phyloP scores from a whole-genome alignment of 1,284 basidiomycete species.

The Malassezia arunalokei region DNA sequence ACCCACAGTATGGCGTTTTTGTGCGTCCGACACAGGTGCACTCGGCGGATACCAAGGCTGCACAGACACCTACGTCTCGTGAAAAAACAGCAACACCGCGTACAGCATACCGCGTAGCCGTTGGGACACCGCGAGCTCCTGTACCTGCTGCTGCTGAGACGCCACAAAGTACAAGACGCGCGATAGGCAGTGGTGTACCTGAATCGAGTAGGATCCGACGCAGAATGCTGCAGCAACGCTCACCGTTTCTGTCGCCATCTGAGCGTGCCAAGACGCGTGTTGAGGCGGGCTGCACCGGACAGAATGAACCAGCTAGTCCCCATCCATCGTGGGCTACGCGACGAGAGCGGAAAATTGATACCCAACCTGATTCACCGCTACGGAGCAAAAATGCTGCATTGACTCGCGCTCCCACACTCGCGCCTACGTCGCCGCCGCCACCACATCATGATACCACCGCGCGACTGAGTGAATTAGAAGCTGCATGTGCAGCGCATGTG shows the following conservation, averaged over 20 bases:
- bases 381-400: background rate
- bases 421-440: background rate
- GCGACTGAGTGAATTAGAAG: background rate
- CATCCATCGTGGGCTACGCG: no score
- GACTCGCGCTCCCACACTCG: background rate
- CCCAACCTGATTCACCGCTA: background rate
- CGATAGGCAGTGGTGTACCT: background rate
- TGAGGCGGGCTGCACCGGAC: background rate
- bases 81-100: no score
- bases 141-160: background rate
- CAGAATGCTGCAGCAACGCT: background rate
- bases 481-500: background rate
- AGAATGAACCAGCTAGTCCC: background rate
- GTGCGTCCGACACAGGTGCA: constrained; percentile 78
- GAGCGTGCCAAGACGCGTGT: background rate
- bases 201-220: background rate
- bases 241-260: background rate
- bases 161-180: background rate
- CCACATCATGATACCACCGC: background rate
- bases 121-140: background rate
- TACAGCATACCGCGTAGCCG: background rate
- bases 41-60: background rate
- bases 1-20: constrained; percentile 70
- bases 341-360: no score
- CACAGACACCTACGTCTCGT: no score